These are phyloP conservation scores for Aspergillus bridgeri DNA, from an alignment of 495 filamentous ascomycete genomes.

Conservation along the genomic window DNA sequence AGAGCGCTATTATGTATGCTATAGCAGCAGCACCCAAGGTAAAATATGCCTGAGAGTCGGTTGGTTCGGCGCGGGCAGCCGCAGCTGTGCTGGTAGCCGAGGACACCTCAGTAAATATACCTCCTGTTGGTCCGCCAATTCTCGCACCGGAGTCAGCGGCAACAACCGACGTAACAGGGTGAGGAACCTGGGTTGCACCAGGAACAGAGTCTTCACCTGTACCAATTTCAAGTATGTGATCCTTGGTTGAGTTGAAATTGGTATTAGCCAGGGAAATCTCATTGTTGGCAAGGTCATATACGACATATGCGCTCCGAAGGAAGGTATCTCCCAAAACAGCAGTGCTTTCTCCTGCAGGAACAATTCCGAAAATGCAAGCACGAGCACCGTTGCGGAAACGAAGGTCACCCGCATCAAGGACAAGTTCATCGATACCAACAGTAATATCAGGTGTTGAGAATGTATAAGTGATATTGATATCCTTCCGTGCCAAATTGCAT, in stretches of 20 bases:
- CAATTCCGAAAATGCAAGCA: slow-evolving; percentile 74
- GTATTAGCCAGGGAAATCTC: slow-evolving; percentile 85
- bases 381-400: slow-evolving; percentile 58
- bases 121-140: slow-evolving; percentile 30
- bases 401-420: slow-evolving; percentile 59
- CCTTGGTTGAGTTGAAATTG: slow-evolving; percentile 67
- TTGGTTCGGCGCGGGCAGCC: slow-evolving; percentile 14
- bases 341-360: slow-evolving; percentile 61
- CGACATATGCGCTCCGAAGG: slow-evolving; percentile 85
- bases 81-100: slow-evolving; percentile 21
- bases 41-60: slow-evolving; percentile 22
- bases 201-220: slow-evolving; percentile 63
- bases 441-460: slow-evolving; percentile 65
- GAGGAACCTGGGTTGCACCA: slow-evolving; percentile 61
- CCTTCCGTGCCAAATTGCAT: slow-evolving; percentile 61
- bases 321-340: slow-evolving; percentile 89
- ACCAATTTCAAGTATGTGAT: slow-evolving; percentile 69
- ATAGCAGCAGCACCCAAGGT: slow-evolving; percentile 27
- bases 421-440: slow-evolving; percentile 72
- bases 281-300: slow-evolving; percentile 86
- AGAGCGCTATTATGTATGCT: slow-evolving; percentile 26
- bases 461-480: slow-evolving; percentile 62
- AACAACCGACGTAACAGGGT: slow-evolving; percentile 53
- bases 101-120: slow-evolving; percentile 12
- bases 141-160: slow-evolving; percentile 35